These are phyloP conservation scores for Fusarium veterinarium DNA, from an alignment of 2,329 filamentous ascomycete species.

Conservation along the genomic window DNA sequence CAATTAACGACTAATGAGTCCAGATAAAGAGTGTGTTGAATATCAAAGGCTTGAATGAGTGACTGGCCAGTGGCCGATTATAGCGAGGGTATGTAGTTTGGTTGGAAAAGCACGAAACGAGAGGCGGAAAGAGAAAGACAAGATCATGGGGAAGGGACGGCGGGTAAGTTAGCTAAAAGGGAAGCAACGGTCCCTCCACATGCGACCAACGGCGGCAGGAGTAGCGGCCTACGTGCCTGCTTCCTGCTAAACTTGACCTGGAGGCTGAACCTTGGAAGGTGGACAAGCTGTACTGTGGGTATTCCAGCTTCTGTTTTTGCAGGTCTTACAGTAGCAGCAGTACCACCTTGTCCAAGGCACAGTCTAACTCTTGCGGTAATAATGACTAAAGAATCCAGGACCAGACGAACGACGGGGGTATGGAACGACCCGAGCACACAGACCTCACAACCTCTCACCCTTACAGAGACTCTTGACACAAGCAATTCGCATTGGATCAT, in stretches of 20 bases:
- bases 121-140: constrained; percentile 37
- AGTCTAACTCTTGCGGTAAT: constrained; percentile 9
- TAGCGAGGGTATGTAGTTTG: constrained; percentile 43
- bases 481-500: constrained; percentile 25
- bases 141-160: constrained; percentile 41
- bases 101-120: constrained; percentile 38
- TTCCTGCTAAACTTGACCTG: constrained; percentile 7
- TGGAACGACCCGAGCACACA: constrained; percentile 34
- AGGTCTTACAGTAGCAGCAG: background rate
- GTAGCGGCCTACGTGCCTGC: constrained; percentile 20
- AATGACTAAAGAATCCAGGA: constrained; percentile 15
- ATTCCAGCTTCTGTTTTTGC: constrained; percentile 9
- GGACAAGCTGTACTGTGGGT: constrained; percentile 30
- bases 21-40: constrained; percentile 39
- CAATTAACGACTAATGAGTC: constrained; percentile 24
- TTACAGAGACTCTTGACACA: constrained; percentile 31
- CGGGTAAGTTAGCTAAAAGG: constrained; percentile 42
- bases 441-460: constrained; percentile 26
- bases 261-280: constrained; percentile 16
- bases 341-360: constrained; percentile 5
- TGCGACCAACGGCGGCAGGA: constrained; percentile 40
- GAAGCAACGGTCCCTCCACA: constrained; percentile 38
- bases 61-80: constrained; percentile 46
- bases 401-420: constrained; percentile 27
- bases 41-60: constrained; percentile 40